Evolutionary conservation across 2,329 filamentous ascomycete species (phyloP).

Genomic region (Albophoma yamanashiensis): DNA sequence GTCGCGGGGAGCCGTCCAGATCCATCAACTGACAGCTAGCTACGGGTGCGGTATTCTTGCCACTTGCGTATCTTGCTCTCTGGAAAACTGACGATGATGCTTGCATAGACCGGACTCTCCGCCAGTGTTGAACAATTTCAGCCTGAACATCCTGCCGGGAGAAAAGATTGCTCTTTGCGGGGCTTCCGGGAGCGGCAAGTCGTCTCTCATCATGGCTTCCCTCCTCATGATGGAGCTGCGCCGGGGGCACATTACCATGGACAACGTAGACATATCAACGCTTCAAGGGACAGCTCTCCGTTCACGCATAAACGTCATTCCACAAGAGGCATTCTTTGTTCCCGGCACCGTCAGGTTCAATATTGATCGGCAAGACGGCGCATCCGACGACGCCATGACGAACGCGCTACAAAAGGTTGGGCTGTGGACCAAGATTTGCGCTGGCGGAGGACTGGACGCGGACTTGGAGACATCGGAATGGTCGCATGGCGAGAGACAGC

Average conservation of each 20-base stretch:
- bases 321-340: slow-evolving; percentile 41
- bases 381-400: slow-evolving; percentile 28
- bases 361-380: slow-evolving; percentile 28
- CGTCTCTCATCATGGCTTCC: slow-evolving; percentile 28
- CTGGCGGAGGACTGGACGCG: slow-evolving; percentile 24
- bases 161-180: slow-evolving; percentile 33
- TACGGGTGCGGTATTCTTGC: slow-evolving; percentile 8
- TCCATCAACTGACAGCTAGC: slow-evolving; percentile 15
- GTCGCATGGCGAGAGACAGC: slow-evolving; percentile 32
- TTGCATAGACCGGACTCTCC: background rate
- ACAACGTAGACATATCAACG: slow-evolving; percentile 25
- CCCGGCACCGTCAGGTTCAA: slow-evolving; percentile 37
- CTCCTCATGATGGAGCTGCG: slow-evolving; percentile 34
- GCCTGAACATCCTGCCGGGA: slow-evolving; percentile 17
- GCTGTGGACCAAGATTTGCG: slow-evolving; percentile 27
- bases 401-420: slow-evolving; percentile 31
- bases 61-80: background rate
- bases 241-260: slow-evolving; percentile 29
- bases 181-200: slow-evolving; percentile 25
- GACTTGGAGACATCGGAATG: slow-evolving; percentile 17
- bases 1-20: slow-evolving; percentile 14
- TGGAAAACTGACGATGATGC: background rate
- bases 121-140: slow-evolving; percentile 16
- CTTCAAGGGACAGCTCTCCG: slow-evolving; percentile 12
- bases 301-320: slow-evolving; percentile 27